Percentiles rank a stretch among this genome's conserved stretches.
These are phyloP conservation scores for Xylaria arbuscula DNA, from an alignment of 2,329 filamentous ascomycete genomes.

Conservation along the genomic window DNA sequence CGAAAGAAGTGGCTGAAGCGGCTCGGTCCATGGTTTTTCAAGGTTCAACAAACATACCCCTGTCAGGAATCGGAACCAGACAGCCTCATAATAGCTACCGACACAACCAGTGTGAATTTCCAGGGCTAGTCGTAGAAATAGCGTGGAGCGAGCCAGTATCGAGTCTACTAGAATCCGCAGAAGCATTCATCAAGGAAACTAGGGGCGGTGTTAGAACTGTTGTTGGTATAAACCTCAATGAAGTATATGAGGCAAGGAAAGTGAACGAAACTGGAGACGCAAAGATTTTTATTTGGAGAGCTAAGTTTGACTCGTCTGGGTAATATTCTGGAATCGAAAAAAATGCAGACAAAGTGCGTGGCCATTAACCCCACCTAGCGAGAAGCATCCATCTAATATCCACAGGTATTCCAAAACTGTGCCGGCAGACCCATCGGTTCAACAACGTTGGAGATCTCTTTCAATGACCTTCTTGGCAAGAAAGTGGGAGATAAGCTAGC, in stretches of 20 bases:
- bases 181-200: neutral
- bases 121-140: neutral
- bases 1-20: neutral
- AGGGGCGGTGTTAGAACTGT: neutral
- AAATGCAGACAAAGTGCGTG: too few species aligned
- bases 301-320: too few species aligned
- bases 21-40: neutral
- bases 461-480: neutral
- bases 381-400: neutral
- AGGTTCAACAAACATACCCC: neutral
- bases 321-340: too few species aligned
- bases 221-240: neutral
- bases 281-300: neutral
- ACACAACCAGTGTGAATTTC: neutral
- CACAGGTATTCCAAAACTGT: neutral
- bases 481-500: neutral
- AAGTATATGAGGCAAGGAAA: neutral
- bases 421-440: neutral
- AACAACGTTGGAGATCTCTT: neutral
- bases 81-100: neutral
- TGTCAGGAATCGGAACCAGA: neutral
- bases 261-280: neutral
- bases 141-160: neutral
- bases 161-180: too few species aligned
- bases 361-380: too few species aligned